Evolutionary conservation across 73 alveolate genomes (phyloP), one percentile per base, ranked within the genome.

Genomic region (Durusdinium trenchii): DNA sequence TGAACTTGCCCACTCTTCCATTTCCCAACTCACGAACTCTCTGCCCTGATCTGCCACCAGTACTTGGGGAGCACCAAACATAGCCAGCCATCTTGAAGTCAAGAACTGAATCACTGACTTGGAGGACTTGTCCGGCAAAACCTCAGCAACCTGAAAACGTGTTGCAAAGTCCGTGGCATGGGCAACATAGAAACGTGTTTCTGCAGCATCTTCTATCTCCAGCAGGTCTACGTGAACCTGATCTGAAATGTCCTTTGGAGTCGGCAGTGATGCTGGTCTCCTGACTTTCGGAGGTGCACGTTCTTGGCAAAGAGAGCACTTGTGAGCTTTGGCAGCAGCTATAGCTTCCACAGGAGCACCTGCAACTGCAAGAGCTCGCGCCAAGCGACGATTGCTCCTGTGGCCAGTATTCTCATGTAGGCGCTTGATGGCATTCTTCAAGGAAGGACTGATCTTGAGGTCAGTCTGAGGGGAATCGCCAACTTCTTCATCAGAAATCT

Each of bases 321-420:
- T 35, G 43, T 51, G 94, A 20, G 50, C 50, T 42, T 64, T 61
- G 57, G 79, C 94, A 3, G 94, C 94, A 20, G 50, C 32, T 18
- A 85, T 64, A 0, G 57, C 94, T 3, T 42, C 60, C 38, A 52
- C 57, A 9, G 94, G 94, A 0, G 94, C 94, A 3, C 94, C 94
- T 14, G 94, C 50, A 38, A 85, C n/a, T 4, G 47, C 60, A 1
- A 85, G 60, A 3, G 94, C 94, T 1, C 94, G 94, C 7, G 94
- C 94, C 12, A 85, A 16, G 0, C 94, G 42, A 5, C 6, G 4
- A 3, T 61, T 61, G 28, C 79, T 32, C 1, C 57, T 52, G 20
- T 85, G 94, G 5, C 94, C 79, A 0, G 94, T 85, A 30, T 40
- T 64, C 60, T 85, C 94, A n/a, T 85, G 94, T 16, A 85, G 57